phyloP scores from a whole-genome alignment of 2,329 filamentous ascomycete genomes.

The Zasmidium cellare region DNA sequence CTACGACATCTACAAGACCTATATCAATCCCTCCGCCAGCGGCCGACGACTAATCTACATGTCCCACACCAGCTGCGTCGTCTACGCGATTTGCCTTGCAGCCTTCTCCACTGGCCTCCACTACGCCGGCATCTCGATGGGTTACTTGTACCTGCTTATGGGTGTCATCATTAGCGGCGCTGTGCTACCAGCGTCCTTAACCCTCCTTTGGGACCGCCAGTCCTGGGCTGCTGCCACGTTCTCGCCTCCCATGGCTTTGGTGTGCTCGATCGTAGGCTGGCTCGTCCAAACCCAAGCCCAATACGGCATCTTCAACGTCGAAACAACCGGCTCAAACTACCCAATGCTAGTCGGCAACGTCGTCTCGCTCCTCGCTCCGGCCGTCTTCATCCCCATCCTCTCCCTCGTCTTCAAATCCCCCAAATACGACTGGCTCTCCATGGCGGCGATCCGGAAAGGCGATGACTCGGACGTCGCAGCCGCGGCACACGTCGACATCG shows the following conservation, averaged over 20 bases:
- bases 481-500: conserved; percentile 64
- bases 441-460: conserved; percentile 74
- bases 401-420: conserved; percentile 69
- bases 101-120: conserved; percentile 72
- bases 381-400: conserved; percentile 74
- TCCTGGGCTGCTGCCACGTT: conserved; percentile 72
- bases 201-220: conserved; percentile 78
- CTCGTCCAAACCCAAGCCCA: conserved; percentile 72
- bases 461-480: conserved; percentile 74
- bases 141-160: conserved; percentile 87
- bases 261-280: conserved; percentile 71
- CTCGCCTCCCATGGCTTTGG: conserved; percentile 68
- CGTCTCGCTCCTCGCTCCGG: conserved; percentile 73
- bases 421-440: conserved; percentile 83
- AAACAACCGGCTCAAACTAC: conserved; percentile 78
- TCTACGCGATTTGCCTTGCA: conserved; percentile 77
- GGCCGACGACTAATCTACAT: conserved; percentile 78
- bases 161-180: conserved; percentile 85
- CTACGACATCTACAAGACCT: conserved; percentile 85
- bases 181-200: conserved; percentile 71
- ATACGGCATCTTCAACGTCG: conserved; percentile 68
- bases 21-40: conserved; percentile 74
- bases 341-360: conserved; percentile 90
- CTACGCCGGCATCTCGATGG: conserved; percentile 67
- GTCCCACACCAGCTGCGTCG: conserved; percentile 70